Evolutionary conservation across 2,329 filamentous ascomycete genomes (phyloP).

Genomic region (Colletotrichum orchidophilum): DNA sequence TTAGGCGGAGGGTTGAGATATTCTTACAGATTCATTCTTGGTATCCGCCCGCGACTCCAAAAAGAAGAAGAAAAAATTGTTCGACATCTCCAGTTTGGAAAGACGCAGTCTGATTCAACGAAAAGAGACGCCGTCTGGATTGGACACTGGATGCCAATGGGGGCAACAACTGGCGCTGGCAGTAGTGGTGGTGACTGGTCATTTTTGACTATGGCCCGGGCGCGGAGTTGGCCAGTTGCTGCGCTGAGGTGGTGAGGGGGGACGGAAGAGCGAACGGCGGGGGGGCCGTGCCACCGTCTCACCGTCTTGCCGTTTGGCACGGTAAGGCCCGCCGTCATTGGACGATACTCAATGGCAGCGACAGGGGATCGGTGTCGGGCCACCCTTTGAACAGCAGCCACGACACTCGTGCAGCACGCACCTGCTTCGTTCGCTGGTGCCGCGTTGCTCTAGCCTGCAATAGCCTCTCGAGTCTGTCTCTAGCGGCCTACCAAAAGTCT

Average conservation of each 20-base stretch:
- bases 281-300: constrained; percentile 2
- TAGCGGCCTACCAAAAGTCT: neutral
- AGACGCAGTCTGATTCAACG: neutral
- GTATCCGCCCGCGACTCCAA: too few relatives aligned
- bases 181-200: constrained; percentile 21
- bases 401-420: constrained; percentile 54
- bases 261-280: constrained; percentile 16
- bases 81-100: neutral
- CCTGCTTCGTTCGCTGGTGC: constrained; percentile 27
- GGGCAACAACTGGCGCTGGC: neutral
- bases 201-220: constrained; percentile 28
- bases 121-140: neutral
- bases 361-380: constrained; percentile 31
- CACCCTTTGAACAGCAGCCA: constrained; percentile 58
- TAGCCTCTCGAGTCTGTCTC: constrained; percentile 3
- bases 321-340: constrained; percentile 27
- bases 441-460: constrained; percentile 29
- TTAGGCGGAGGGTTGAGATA: neutral
- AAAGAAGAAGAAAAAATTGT: neutral
- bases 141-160: neutral
- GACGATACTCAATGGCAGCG: constrained; percentile 5
- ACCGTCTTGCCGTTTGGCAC: constrained; percentile 8
- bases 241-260: neutral
- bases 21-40: neutral
- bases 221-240: neutral